Evolutionary conservation across 73 alveolate genomes (phyloP), one percentile per base, ranked within the genome.

Genomic region (Blepharisma japonicum): DNA sequence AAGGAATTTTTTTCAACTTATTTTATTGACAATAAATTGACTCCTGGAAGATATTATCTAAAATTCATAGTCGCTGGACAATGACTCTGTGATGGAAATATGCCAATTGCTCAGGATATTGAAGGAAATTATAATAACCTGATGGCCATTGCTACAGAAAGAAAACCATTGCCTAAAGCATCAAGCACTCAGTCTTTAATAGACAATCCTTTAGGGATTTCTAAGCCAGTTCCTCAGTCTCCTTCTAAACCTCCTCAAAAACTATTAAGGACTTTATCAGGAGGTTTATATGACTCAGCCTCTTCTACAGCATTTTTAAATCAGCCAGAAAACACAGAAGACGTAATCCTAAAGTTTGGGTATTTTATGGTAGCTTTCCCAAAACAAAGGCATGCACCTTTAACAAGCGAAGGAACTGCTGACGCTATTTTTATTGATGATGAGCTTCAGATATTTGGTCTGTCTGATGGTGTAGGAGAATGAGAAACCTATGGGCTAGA

Each of bases 11-110:
- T 14, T 39, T 61, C 74, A 18, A 14, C 46, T 8, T 61, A 14
- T 25, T 61, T 61, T 39, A 25, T 25, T 20, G 74, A 61, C 14
- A 61, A 61, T 25, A 61, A 61, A n/a, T 25, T 61, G 11, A n/a
- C 39, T 2, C 74, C 74, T 2, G 74, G 50, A 2, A n/a, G 74
- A 14, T 61, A 61, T 61, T 25, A 18, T 61, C 74, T 61, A 4
- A 61, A 25, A 25, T 61, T 61, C 23, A 61, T 18, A 25, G 74
- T 61, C 23, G 49, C 14, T 18, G 46, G 11, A n/a, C 14, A 9
- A 39, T 18, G 74, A 48, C 46, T 61, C 47, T 18, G 74, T 61
- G 38, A 25, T 61, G 38, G 38, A 9, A 61, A 61, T 14, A 18
- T 25, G 49, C 46, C 18, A 61, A n/a, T 25, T 61, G 67, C 67